Evolutionary conservation across 306 rosid species (phyloP).

Genomic region (Rosa lucieae): DNA sequence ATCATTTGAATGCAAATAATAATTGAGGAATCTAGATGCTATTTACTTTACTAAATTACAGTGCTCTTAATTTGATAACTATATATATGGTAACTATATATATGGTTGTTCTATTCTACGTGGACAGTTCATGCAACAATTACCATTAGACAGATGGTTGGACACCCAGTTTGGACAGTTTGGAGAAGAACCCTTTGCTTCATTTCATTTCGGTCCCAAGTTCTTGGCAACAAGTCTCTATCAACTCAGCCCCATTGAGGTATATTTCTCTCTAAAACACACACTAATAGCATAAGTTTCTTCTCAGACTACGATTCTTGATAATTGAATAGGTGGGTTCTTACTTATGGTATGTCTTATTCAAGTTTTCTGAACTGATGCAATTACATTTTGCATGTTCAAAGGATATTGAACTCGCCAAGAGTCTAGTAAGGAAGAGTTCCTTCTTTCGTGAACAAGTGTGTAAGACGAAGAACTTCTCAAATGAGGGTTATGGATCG

Average conservation of each 20-base stretch:
- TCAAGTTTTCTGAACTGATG: neutral
- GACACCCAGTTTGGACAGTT: slow-evolving; percentile 31
- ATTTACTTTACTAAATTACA: neutral
- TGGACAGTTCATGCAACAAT: slow-evolving; percentile 27
- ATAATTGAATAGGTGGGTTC: neutral
- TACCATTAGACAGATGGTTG: slow-evolving; percentile 29
- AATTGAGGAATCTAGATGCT: neutral
- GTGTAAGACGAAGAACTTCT: slow-evolving; percentile 32
- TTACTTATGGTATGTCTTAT: neutral
- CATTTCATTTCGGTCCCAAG: slow-evolving; percentile 41
- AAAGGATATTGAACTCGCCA: slow-evolving; percentile 55
- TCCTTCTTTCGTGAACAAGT: slow-evolving; percentile 45
- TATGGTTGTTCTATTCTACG: neutral
- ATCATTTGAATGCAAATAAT: neutral
- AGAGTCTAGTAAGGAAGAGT: slow-evolving; percentile 32
- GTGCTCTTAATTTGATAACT: neutral
- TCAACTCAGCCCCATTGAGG: slow-evolving; percentile 58
- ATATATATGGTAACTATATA: neutral
- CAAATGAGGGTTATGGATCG: slow-evolving; percentile 43
- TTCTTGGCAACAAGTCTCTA: slow-evolving; percentile 32
- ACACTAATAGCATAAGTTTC: neutral
- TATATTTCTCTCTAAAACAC: slow-evolving; percentile 4
- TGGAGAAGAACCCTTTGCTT: slow-evolving; percentile 33
- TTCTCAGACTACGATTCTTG: neutral
- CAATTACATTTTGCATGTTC: neutral